phyloP scores from a whole-genome alignment of 768 basidiomycete species.

The Phlegmacium glaucopus region DNA sequence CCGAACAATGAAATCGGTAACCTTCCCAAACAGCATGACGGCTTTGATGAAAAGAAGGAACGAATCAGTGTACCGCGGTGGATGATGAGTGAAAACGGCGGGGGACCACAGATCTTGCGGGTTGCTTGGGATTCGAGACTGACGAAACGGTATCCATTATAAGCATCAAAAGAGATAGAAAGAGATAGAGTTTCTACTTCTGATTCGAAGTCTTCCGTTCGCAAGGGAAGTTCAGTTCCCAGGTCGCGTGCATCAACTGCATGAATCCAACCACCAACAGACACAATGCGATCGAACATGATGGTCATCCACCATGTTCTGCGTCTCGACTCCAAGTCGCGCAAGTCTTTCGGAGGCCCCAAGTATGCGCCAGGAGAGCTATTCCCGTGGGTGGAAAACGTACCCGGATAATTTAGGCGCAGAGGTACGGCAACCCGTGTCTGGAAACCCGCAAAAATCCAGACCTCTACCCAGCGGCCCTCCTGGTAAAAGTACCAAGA shows the following conservation, averaged over 20 bases:
- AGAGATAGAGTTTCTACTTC: slow-evolving; percentile 43
- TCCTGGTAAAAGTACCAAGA: slow-evolving; percentile 93
- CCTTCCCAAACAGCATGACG: slow-evolving; percentile 79
- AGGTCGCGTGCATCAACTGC: slow-evolving; percentile 81
- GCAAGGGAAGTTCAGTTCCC: slow-evolving; percentile 78
- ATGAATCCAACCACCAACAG: slow-evolving; percentile 84
- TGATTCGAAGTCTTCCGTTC: slow-evolving; percentile 71
- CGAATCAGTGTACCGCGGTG: slow-evolving; percentile 76
- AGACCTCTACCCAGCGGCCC: slow-evolving; percentile 87
- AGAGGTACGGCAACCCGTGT: slow-evolving; percentile 79
- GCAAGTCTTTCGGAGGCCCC: slow-evolving; percentile 71
- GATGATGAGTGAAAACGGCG: slow-evolving; percentile 68
- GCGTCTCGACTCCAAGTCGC: slow-evolving; percentile 74
- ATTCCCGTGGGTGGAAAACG: slow-evolving; percentile 65
- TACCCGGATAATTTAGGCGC: slow-evolving; percentile 82
- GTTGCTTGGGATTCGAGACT: slow-evolving; percentile 66
- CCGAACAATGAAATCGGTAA: slow-evolving; percentile 83
- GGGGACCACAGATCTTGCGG: slow-evolving; percentile 67
- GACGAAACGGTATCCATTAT: slow-evolving; percentile 2
- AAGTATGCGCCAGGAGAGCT: slow-evolving; percentile 77
- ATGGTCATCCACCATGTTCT: slow-evolving; percentile 93
- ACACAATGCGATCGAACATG: slow-evolving; percentile 78
- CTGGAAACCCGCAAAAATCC: slow-evolving; percentile 87
- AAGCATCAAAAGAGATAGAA: not conserved
- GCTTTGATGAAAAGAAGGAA: slow-evolving; percentile 80